Percentiles rank a stretch among this genome's conserved stretches.
Conservation (phyloP, 2,329 filamentous ascomycete species). For the Cryphonectria nitschkei region DNA sequence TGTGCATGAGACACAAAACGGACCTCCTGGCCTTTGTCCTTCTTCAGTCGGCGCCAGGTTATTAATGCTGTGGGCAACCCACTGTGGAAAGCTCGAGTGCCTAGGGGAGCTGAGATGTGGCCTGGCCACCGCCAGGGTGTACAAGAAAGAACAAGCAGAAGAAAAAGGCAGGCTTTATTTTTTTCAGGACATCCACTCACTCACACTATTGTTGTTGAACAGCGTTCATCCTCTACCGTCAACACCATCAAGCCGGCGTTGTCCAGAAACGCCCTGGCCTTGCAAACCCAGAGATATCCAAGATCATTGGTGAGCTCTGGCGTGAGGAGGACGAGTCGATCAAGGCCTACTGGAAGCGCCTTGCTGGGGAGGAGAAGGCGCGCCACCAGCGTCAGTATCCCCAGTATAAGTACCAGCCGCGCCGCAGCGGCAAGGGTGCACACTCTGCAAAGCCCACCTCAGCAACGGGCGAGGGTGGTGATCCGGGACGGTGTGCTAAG, state of each 20-base stretch:
- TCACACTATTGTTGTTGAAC: conserved; percentile 36
- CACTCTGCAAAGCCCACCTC: conserved; percentile 36
- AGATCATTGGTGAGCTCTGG: conserved; percentile 96
- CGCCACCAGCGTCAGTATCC: conserved; percentile 90
- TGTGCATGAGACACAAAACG: conserved; percentile 30
- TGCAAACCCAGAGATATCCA: conserved; percentile 94
- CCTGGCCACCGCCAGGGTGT: neutral
- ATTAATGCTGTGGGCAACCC: conserved; percentile 13
- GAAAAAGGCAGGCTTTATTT: neutral
- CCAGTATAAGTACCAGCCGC: conserved; percentile 91
- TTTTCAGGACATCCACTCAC: conserved; percentile 21
- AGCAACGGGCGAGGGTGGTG: conserved; percentile 44
- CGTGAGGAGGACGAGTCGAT: conserved; percentile 71
- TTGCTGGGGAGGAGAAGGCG: conserved; percentile 91
- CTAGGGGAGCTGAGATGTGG: neutral
- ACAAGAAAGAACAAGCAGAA: neutral
- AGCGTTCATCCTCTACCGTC: conserved; percentile 98
- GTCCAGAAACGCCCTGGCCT: conserved; percentile 84
- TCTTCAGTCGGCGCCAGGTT: conserved; percentile 21
- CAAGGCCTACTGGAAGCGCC: conserved; percentile 84
- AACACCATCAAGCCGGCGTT: conserved; percentile 85
- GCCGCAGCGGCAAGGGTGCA: conserved; percentile 56
- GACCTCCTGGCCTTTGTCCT: conserved; percentile 27
- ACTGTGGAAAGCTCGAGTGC: neutral
- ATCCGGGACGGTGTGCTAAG: conserved; percentile 66